Percentiles rank a stretch among this genome's conserved stretches.
Conservation (phyloP, 306 rosid species). For the Rosa multiflora region DNA sequence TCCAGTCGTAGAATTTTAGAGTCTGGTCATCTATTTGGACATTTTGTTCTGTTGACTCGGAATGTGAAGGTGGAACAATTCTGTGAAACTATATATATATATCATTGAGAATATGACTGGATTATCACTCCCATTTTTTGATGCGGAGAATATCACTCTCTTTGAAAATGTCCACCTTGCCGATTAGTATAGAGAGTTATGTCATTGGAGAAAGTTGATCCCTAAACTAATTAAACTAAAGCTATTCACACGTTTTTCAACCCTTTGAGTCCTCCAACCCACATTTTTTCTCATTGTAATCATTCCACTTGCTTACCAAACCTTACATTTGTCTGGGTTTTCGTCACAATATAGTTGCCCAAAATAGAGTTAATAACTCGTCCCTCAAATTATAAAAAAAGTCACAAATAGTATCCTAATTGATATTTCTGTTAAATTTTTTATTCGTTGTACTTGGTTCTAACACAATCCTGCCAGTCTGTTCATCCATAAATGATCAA, state of each 20-base stretch:
- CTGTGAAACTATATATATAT: not conserved
- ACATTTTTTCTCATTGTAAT: not conserved
- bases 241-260: not conserved
- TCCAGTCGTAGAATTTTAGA: not conserved
- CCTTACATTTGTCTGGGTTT: not conserved
- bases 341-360: not conserved
- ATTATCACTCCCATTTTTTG: too few relatives aligned
- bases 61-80: not conserved
- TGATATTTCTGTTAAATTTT: too few relatives aligned
- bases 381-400: too few relatives aligned
- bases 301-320: not conserved
- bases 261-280: not conserved
- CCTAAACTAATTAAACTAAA: not conserved
- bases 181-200: not conserved
- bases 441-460: too few relatives aligned
- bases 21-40: not conserved
- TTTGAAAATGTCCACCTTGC: constrained; percentile 1
- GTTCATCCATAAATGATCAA: not conserved
- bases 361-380: not conserved
- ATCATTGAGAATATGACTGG: not conserved
- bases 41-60: not conserved
- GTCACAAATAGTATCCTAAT: too few relatives aligned
- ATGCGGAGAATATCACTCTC: not conserved
- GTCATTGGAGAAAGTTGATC: not conserved
- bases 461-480: not conserved